Evolutionary conservation across 345 rosid genomes (phyloP).

Genomic region (Moringa oleifera): DNA sequence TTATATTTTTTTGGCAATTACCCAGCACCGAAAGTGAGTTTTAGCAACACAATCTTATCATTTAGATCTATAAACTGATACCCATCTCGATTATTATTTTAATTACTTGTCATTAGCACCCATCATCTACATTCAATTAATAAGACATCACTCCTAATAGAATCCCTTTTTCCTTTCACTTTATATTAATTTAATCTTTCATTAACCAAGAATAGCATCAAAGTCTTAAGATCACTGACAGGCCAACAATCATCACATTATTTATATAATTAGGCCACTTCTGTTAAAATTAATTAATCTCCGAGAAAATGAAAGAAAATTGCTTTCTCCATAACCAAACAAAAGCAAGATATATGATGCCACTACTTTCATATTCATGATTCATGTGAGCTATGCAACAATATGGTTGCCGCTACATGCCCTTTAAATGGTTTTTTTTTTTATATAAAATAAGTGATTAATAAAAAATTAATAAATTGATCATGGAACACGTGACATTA

Average conservation of each 20-base stretch:
- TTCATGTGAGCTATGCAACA: too few species aligned
- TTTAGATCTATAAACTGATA: too few species aligned
- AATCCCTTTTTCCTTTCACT: neutral
- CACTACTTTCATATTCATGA: constrained; percentile 6
- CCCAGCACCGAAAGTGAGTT: too few species aligned
- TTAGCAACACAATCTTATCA: too few species aligned
- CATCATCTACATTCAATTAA: constrained; percentile 9
- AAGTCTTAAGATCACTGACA: constrained; percentile 14
- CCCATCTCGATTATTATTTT: constrained; percentile 6
- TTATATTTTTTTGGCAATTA: too few species aligned
- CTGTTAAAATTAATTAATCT: too few species aligned
- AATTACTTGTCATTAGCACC: constrained; percentile 8
- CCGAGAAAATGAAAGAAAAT: neutral
- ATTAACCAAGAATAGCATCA: neutral
- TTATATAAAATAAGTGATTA: too few species aligned
- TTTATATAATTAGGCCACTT: too few species aligned
- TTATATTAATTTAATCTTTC: neutral
- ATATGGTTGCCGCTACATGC: too few species aligned
- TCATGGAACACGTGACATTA: too few species aligned
- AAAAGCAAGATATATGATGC: constrained; percentile 2
- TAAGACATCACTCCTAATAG: constrained; percentile 13
- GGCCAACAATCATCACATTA: neutral
- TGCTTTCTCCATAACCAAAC: constrained; percentile 3
- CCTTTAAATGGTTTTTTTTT: neutral
- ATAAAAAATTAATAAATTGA: too few species aligned